Base-by-base conservation (phyloP, 768 basidiomycete genomes). In the Tulasnella calospora region DNA sequence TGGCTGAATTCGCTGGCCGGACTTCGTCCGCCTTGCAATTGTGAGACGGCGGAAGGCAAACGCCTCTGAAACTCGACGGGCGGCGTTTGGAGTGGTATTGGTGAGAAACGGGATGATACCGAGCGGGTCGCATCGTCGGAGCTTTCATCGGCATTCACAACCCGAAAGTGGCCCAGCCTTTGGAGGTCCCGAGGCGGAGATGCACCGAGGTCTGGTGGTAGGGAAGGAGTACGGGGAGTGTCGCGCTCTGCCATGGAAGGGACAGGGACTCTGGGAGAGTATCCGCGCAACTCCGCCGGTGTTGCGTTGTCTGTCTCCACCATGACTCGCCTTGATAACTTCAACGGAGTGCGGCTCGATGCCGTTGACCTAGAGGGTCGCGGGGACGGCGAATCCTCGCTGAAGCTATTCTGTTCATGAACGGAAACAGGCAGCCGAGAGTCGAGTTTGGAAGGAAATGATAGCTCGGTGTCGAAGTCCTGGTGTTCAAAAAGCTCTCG, bases 81-180 rank as follows among this genome's bases (percentile, higher is more conserved):
- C 12, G 71, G 44, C 12, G 44, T 72, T 40, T 40, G 36, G 21
- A 23, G 71, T 1, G 38, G 33, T 30, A 10, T 23, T 72, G 71
- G 38, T n/a, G 71, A 33, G 38, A 41, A 40, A 27, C 36, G 71
- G 36, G 38, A 36, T 9, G 38, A 13, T 15, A 19, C 36, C 36
- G 71, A 41, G 70, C 70, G 36, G 6, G 19, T 21, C 1, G 4
- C 21, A 35, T 40, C 36, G 21, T 40, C 36, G 13, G 38, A 40
- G 71, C 71, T 72, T n/a, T 72, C 71, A 36, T 72, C 71, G n/a
- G 71, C 38, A 27, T 72, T 72, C 23, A 72, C n/a, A 13, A 72
- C 71, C 36, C 71, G 71, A 35, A 72, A 72, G 44, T 40, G 38
- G 38, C 33, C 71, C 12, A 40, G 15, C 71, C 23, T 40, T 36